Evolutionary conservation across 2,329 filamentous ascomycete genomes (phyloP), one percentile per base, ranked within the genome.

Genomic region (Aspergillus japonicus): DNA sequence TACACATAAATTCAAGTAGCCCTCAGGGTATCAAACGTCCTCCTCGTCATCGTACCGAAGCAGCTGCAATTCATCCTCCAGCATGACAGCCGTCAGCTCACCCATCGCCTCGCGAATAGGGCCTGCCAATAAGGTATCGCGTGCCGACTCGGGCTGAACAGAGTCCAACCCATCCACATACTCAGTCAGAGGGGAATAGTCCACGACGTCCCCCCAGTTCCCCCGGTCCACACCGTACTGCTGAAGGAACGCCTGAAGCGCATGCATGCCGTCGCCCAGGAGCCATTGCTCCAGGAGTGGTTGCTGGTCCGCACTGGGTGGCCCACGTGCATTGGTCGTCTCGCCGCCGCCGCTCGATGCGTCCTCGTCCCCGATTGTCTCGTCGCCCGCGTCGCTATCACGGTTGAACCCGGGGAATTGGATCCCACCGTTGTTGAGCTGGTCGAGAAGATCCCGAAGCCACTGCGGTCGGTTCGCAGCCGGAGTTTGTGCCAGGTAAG

Each of bases 181-280:
- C 33, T 75, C 70, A 3, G 67, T 69, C 33, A 79, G 49, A 1
- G 75, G 72, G 19, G 68, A 69, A 51, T 69, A 70, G 52, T 77
- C 73, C 14, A 71, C 60, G 5, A 74, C 71, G 1, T 73, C 71
- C 7, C 70, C 71, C 77, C 77, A 79, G 49, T 79, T 78, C 2
- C 76, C 77, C 5, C 74, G 71, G 56, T 78, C 77, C 31, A 79
- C 70, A 5, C 77, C 77, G 50, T 78, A 70, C 48, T 75, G 69
- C 23, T 66, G 64, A 16, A 78, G 61, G 54, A 77, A 79, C 12
- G 66, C 70, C 21, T 70, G 68, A n/a, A 78, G 62, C 7, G 66
- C 65, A 19, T 71, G 68, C 50, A 78, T 58, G 2, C 75, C 76
- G 47, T 72, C 66, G 14, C 66, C 68, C 7, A 73, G 54, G 11